Conservation (phyloP, 352 stramenopile species). For the Pythium dissimile region DNA sequence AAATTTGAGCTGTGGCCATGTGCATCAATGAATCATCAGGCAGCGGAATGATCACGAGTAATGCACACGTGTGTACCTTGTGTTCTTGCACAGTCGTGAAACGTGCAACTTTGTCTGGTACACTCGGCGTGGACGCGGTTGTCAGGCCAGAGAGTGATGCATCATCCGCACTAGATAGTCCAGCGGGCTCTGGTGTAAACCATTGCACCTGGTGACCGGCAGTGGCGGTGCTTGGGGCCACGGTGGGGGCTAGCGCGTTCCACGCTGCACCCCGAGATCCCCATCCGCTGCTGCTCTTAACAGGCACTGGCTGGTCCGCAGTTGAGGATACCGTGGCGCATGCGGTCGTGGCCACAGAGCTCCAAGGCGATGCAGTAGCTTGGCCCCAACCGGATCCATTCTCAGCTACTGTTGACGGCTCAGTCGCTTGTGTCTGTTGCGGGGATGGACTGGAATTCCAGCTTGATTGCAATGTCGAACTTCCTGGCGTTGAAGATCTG, state of each 20-base stretch:
- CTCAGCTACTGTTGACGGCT: background rate
- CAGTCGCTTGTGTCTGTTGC: too few relatives aligned
- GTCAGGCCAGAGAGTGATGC: background rate
- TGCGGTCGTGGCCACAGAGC: background rate
- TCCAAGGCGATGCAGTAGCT: constrained; percentile 5
- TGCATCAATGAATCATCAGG: too few relatives aligned
- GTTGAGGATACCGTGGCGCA: background rate
- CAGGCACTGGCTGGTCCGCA: background rate
- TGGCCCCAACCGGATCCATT: constrained; percentile 1
- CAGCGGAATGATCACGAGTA: too few relatives aligned
- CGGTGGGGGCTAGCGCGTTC: constrained; percentile 9
- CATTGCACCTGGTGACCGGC: constrained; percentile 13
- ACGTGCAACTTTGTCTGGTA: constrained; percentile 21
- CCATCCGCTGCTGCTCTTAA: constrained; percentile 4
- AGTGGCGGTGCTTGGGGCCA: background rate
- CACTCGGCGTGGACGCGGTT: background rate
- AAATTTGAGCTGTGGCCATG: constrained; percentile 67
- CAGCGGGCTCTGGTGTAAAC: constrained; percentile 8
- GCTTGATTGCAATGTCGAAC: too few relatives aligned
- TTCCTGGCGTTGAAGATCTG: background rate
- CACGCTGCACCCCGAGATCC: constrained; percentile 26
- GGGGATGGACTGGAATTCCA: background rate
- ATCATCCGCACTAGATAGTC: background rate
- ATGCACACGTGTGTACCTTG: constrained; percentile 32
- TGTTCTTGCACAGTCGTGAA: constrained; percentile 68